Conservation (phyloP, 2,329 filamentous ascomycete genomes). For the Neonectria ditissima region DNA sequence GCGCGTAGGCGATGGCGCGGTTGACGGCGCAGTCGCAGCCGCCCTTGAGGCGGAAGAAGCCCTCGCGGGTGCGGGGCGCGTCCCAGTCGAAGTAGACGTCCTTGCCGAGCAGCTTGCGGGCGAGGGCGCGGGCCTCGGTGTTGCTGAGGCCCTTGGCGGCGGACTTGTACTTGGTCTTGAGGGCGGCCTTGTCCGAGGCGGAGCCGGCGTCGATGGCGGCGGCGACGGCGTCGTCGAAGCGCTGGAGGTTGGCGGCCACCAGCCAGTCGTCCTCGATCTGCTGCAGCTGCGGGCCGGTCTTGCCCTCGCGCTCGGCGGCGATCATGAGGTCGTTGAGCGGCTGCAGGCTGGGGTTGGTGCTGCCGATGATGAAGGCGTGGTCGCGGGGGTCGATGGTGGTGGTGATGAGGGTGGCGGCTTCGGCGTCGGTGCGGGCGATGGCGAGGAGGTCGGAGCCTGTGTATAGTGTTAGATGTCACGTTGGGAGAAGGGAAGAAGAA, state of each 20-base stretch:
- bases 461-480: background rate
- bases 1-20: slow-evolving; percentile 89
- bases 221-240: slow-evolving; percentile 90
- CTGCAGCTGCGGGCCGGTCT: slow-evolving; percentile 84
- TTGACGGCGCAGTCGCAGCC: slow-evolving; percentile 93
- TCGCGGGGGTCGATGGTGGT: slow-evolving; percentile 96
- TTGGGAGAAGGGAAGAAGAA: no score
- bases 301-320: slow-evolving; percentile 84
- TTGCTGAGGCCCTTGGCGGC: slow-evolving; percentile 87
- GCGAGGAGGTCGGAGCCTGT: slow-evolving; percentile 85
- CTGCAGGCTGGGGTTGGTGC: slow-evolving; percentile 85
- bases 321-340: slow-evolving; percentile 93
- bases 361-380: slow-evolving; percentile 91
- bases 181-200: slow-evolving; percentile 74
- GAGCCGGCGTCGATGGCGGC: slow-evolving; percentile 80
- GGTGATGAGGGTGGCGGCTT: slow-evolving; percentile 96
- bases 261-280: slow-evolving; percentile 93
- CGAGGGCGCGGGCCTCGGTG: slow-evolving; percentile 81
- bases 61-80: slow-evolving; percentile 89
- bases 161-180: slow-evolving; percentile 75
- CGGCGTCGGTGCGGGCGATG: slow-evolving; percentile 94
- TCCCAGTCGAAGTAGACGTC: slow-evolving; percentile 98
- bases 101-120: slow-evolving; percentile 79
- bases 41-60: slow-evolving; percentile 92
- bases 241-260: slow-evolving; percentile 80